Percentiles rank a stretch among this genome's conserved stretches.
phyloP scores from a whole-genome alignment of 345 rosid species.

The Atalantia buxifolia region DNA sequence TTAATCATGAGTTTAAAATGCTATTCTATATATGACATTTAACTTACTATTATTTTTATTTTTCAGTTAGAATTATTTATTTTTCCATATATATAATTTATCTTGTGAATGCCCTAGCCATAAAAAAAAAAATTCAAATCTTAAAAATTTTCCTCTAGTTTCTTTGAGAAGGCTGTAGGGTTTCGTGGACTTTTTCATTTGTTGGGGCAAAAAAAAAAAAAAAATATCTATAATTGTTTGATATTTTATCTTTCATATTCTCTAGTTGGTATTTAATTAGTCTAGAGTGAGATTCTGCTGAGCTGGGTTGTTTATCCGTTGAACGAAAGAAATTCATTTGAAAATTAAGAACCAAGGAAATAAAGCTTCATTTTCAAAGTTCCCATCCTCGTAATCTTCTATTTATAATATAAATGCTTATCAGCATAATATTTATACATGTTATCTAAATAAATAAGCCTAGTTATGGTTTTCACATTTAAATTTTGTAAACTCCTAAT shows the following conservation, averaged over 20 bases:
- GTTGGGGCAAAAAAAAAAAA: too few species aligned
- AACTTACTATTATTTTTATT: neutral
- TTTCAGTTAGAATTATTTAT: neutral
- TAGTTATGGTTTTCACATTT: too few species aligned
- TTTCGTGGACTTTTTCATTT: neutral
- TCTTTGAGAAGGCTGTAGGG: neutral
- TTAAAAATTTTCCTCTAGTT: neutral
- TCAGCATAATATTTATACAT: neutral
- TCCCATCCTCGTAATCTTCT: neutral
- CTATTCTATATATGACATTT: neutral
- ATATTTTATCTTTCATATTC: neutral
- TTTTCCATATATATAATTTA: neutral
- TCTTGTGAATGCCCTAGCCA: too few species aligned
- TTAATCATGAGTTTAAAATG: too few species aligned
- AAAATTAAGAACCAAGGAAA: neutral
- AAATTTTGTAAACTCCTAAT: neutral
- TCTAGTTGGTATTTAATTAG: neutral
- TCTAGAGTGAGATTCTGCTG: neutral
- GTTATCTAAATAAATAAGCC: too few species aligned
- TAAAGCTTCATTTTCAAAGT: neutral
- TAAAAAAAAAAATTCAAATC: neutral
- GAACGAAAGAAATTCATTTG: neutral
- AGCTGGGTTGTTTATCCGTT: neutral
- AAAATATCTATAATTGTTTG: too few species aligned
- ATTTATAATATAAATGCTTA: neutral